Evolutionary conservation across 768 basidiomycete genomes (phyloP), one percentile per base, ranked within the genome.

Genomic region (Collybia mongolica): DNA sequence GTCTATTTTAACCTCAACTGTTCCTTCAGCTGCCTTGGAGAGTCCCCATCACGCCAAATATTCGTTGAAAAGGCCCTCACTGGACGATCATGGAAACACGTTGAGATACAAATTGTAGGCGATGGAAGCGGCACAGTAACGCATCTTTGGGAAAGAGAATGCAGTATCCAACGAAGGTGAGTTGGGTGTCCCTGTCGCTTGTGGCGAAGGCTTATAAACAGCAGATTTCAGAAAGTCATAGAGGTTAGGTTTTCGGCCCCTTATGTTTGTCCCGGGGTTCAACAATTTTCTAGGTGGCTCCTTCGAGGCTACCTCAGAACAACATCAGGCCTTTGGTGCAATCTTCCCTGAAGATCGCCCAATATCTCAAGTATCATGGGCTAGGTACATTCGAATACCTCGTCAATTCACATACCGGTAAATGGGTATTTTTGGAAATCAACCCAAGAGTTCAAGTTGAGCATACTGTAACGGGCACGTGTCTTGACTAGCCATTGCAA

Each of bases 321-420:
- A 69, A 83, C 42, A 78, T 91, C 46, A 77, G 82, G 58, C 82
- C 82, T 14, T 82, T 95, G 54, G 62, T 88, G 29, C 65, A 70
- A 26, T 88, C 91, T 54, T 92, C 93, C 4, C 77, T 90, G 64
- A 92, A 84, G 70, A 78, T 94, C 50, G 89, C 88, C 43, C 75
- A 72, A 57, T 80, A 83, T 35, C 83, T 94, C 51, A 77, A 80
- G 19, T 95, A 95, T 71, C 76, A 84, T 53, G 91, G 92, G 58
- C 88, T 93, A 14, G 91, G 93, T 48, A 94, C 92, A 15, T 90
- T 88, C 39, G 93, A 95, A 71, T 94, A 90, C 75, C 75, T 95
- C 54, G 82, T 93, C 57, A 90, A 93, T 44, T 46, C 61, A 60
- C 80, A 85, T 56, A 77, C 80, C 59, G 79, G 81, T 53, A 72